These are phyloP conservation scores for Parastagonospora nodorum DNA, from an alignment of 2,329 filamentous ascomycete species.

Conservation along the genomic window DNA sequence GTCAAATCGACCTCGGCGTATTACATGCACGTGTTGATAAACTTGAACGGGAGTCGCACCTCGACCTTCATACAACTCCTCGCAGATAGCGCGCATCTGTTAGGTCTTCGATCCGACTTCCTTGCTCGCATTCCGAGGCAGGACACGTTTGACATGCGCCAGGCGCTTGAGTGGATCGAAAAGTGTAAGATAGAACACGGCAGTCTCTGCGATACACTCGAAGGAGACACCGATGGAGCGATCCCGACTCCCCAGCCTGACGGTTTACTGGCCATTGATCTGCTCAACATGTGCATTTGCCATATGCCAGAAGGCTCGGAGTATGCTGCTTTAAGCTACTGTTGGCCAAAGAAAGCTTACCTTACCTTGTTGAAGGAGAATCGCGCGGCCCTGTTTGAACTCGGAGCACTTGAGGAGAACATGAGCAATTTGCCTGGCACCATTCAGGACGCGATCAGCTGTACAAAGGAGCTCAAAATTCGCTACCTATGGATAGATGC, in stretches of 20 bases:
- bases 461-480: neutral
- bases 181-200: neutral
- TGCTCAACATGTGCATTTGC: constrained; percentile 2
- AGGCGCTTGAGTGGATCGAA: constrained; percentile 1
- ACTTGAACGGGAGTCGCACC: neutral
- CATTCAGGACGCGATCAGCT: constrained; percentile 2
- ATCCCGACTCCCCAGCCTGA: neutral
- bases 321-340: constrained; percentile 3
- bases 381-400: neutral
- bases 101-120: constrained; percentile 1
- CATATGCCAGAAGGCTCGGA: neutral
- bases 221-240: neutral
- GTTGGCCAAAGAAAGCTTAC: constrained; percentile 1
- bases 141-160: neutral
- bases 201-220: neutral
- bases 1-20: neutral
- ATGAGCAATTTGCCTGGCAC: constrained; percentile 1
- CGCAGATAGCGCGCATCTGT: neutral
- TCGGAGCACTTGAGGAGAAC: neutral
- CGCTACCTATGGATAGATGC: constrained; percentile 4
- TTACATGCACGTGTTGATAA: neutral
- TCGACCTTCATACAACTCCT: neutral
- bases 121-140: neutral
- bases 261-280: constrained; percentile 1
- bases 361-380: neutral